These are phyloP conservation scores for Diaporthe sp. DNA, from an alignment of 2,329 filamentous ascomycete genomes.

Conservation along the genomic window DNA sequence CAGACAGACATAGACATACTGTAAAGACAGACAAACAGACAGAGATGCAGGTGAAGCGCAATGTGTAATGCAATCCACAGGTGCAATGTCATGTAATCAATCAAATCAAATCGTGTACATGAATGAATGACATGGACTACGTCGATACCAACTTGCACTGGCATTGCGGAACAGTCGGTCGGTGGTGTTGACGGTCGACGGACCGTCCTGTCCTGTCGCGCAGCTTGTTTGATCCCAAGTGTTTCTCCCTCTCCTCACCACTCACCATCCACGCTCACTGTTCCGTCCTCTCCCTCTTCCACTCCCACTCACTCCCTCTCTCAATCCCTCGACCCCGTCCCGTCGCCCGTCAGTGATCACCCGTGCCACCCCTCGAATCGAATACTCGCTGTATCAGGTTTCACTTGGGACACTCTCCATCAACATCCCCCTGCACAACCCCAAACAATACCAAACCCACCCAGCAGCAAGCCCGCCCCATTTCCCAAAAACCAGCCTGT, in stretches of 20 bases:
- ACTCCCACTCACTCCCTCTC: background rate
- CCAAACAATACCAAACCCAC: slow-evolving; percentile 32
- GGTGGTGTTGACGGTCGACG: slow-evolving; percentile 8
- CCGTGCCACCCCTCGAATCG: background rate
- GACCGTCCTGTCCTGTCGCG: slow-evolving; percentile 20
- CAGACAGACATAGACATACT: background rate
- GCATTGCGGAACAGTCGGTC: slow-evolving; percentile 6
- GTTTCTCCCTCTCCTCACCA: slow-evolving; percentile 15
- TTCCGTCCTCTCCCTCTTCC: background rate
- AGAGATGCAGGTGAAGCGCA: background rate
- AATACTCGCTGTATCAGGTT: slow-evolving; percentile 28
- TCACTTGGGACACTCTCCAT: slow-evolving; percentile 10
- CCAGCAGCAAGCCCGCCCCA: slow-evolving; percentile 28
- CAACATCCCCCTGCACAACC: slow-evolving; percentile 26
- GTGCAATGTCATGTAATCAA: background rate
- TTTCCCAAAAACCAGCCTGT: slow-evolving; percentile 30
- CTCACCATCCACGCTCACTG: background rate
- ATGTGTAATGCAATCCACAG: background rate
- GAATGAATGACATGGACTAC: background rate
- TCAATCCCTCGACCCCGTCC: background rate
- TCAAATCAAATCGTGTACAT: background rate
- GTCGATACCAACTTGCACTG: background rate
- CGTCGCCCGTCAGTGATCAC: slow-evolving; percentile 14
- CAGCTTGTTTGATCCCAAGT: slow-evolving; percentile 29
- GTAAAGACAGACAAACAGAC: background rate